Percentiles rank a stretch among this genome's conserved stretches.
These are phyloP conservation scores for Coniochaeta sp. DNA, from an alignment of 2,329 filamentous ascomycete species.

Conservation along the genomic window DNA sequence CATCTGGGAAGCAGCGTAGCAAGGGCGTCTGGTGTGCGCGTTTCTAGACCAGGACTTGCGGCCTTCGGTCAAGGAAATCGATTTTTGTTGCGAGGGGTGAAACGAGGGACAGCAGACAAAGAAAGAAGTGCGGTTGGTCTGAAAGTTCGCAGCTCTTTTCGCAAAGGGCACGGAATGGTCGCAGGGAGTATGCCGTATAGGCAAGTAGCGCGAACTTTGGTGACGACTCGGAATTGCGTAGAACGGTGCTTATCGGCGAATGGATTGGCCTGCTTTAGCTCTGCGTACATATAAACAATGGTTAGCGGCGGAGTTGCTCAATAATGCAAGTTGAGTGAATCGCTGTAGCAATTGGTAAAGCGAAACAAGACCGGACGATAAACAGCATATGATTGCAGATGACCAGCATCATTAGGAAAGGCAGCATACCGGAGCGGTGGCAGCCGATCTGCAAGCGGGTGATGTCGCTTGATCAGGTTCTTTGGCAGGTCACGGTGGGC, in stretches of 20 bases:
- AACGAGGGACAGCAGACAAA: not conserved
- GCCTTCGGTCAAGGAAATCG: not conserved
- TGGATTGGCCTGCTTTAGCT: not conserved
- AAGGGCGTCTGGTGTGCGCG: conserved; percentile 6
- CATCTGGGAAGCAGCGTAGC: conserved; percentile 13
- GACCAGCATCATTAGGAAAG: not conserved
- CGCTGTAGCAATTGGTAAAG: not conserved
- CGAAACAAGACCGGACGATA: not conserved
- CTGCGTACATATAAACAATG: not conserved
- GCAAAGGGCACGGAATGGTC: not conserved
- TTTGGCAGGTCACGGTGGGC: not conserved
- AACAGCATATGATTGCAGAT: not conserved
- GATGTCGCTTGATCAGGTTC: not conserved
- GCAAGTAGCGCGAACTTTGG: not conserved
- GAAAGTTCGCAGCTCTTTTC: not conserved
- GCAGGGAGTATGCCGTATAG: not conserved
- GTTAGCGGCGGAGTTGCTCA: not conserved
- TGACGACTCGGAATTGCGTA: not conserved
- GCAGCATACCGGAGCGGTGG: not conserved
- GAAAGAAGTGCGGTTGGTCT: not conserved
- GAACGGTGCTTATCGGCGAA: not conserved
- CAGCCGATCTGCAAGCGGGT: not conserved
- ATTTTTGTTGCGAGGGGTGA: not conserved
- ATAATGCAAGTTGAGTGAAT: not conserved
- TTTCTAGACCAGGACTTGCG: not conserved